These are phyloP conservation scores for Discostella pseudostelligera DNA, from an alignment of 108 stramenopile genomes.

Conservation along the genomic window DNA sequence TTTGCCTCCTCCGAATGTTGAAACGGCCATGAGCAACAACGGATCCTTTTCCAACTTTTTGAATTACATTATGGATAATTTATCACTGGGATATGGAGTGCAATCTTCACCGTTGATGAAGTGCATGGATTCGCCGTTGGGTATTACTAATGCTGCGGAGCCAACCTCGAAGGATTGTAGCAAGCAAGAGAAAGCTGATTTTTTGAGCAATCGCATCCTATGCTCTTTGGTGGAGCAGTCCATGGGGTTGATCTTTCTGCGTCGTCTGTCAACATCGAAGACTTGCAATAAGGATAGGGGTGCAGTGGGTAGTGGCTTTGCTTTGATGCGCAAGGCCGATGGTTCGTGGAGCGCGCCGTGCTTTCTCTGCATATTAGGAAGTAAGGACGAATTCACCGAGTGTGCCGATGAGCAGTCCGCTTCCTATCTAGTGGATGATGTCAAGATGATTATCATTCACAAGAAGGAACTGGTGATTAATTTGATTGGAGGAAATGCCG, in stretches of 20 bases:
- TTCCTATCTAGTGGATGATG: constrained; percentile 10
- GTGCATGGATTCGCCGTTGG: constrained; percentile 10
- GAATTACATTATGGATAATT: constrained; percentile 14
- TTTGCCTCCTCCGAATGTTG: constrained; percentile 21
- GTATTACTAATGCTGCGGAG: background rate
- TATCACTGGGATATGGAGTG: constrained; percentile 22
- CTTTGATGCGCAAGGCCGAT: constrained; percentile 32
- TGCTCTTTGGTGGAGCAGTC: constrained; percentile 43
- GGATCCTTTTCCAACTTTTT: constrained; percentile 1
- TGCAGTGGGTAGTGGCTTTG: constrained; percentile 28
- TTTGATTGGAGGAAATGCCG: constrained; percentile 27
- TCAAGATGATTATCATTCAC: constrained; percentile 35
- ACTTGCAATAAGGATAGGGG: constrained; percentile 6
- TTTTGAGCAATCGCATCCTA: constrained; percentile 33
- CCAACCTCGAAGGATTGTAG: background rate
- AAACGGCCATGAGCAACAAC: background rate
- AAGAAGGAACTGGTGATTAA: constrained; percentile 32
- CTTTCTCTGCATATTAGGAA: constrained; percentile 27
- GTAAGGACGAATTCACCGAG: constrained; percentile 1
- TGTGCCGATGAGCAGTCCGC: background rate
- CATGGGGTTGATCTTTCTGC: constrained; percentile 36
- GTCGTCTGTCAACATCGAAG: constrained; percentile 13
- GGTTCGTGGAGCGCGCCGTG: constrained; percentile 45
- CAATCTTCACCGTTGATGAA: constrained; percentile 3
- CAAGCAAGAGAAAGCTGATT: constrained; percentile 4